Percentiles rank a stretch among this genome's conserved stretches.
Evolutionary conservation across 177 flowering plant genomes (phyloP).

Genomic region (Vitis hybrid): DNA sequence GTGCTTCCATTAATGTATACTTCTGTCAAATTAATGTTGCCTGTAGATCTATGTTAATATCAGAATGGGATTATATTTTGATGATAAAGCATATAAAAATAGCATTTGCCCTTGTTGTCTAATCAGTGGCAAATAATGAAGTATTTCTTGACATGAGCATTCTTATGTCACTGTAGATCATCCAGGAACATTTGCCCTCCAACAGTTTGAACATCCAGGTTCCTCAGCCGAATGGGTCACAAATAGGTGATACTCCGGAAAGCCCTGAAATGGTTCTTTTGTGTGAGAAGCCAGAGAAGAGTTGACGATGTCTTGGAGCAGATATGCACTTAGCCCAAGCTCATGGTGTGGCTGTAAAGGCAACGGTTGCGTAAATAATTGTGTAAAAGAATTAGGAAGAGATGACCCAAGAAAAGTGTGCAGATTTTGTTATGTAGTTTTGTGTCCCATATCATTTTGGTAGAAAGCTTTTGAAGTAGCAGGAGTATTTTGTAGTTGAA

Average conservation of each 20-base stretch:
- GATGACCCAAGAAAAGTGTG: constrained; percentile 7
- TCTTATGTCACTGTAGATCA: constrained; percentile 10
- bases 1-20: no score
- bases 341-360: constrained; percentile 6
- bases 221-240: constrained; percentile 35
- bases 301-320: constrained; percentile 2
- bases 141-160: no score
- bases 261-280: constrained; percentile 28
- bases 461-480: constrained; percentile 1
- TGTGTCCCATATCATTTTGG: background rate
- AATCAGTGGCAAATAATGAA: no score
- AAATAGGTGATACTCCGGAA: constrained; percentile 26
- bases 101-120: background rate
- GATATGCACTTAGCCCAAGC: constrained; percentile 5
- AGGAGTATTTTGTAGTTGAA: background rate
- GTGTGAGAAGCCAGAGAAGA: constrained; percentile 20
- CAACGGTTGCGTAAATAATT: constrained; percentile 18
- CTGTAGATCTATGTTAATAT: no score
- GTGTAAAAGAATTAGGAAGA: constrained; percentile 22
- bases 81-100: no score
- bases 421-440: constrained; percentile 27
- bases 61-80: no score
- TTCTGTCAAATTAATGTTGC: no score
- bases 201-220: constrained; percentile 32
- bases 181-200: constrained; percentile 37